These are phyloP conservation scores for Cystobasidium onofrii DNA, from an alignment of 768 basidiomycete species.

Conservation along the genomic window DNA sequence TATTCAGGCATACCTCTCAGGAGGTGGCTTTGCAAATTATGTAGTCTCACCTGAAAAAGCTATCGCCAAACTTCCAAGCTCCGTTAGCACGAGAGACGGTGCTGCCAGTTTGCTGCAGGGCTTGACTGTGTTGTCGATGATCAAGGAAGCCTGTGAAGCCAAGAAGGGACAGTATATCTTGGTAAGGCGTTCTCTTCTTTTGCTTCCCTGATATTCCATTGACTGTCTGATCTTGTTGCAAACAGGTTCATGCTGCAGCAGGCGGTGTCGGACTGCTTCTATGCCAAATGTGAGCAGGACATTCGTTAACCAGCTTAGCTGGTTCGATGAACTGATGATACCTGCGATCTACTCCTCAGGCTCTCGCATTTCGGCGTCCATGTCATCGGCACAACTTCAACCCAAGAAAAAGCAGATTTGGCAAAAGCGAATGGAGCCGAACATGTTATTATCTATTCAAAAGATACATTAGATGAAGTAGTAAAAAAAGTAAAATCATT, in stretches of 20 bases:
- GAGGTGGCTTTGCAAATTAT: slow-evolving; percentile 60
- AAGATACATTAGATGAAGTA: slow-evolving; percentile 59
- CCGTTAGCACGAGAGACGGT: slow-evolving; percentile 47
- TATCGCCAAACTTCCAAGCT: slow-evolving; percentile 60
- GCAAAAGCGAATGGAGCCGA: slow-evolving; percentile 73
- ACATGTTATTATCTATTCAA: slow-evolving; percentile 72
- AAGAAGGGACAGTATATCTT: slow-evolving; percentile 50
- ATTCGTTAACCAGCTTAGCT: no score
- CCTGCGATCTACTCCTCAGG: slow-evolving; percentile 61
- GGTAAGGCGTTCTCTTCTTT: not conserved
- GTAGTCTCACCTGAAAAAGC: slow-evolving; percentile 55
- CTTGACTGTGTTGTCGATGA: slow-evolving; percentile 66
- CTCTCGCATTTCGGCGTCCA: slow-evolving; percentile 67
- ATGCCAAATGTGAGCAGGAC: slow-evolving; percentile 38
- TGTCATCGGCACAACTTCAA: slow-evolving; percentile 89
- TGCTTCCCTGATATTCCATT: not conserved
- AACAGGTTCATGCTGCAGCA: slow-evolving; percentile 80
- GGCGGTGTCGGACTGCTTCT: slow-evolving; percentile 64
- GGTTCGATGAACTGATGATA: no score
- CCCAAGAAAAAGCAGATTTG: slow-evolving; percentile 67
- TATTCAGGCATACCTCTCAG: slow-evolving; percentile 38
- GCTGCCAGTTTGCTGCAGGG: slow-evolving; percentile 67
- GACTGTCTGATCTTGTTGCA: slow-evolving; percentile 62
- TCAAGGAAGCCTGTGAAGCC: slow-evolving; percentile 76
- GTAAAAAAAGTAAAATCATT: slow-evolving; percentile 51